Evolutionary conservation across 805 yeast species (phyloP).

Genomic region (Tetrapisispora iriomotensis): DNA sequence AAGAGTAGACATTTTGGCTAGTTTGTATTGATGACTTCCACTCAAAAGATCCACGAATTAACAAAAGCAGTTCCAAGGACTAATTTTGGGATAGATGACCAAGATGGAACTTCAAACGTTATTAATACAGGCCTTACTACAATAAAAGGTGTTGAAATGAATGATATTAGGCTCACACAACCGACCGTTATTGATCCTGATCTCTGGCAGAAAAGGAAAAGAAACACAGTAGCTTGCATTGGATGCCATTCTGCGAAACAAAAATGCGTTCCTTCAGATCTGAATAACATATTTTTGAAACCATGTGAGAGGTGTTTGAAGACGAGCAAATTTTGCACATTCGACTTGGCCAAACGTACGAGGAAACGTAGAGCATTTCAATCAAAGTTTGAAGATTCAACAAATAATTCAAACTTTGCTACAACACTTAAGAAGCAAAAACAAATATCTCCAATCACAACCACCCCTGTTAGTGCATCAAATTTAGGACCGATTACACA

Average conservation of each 20-base stretch:
- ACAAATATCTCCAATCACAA: neutral
- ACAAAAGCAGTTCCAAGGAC: too few species aligned
- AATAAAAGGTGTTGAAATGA: conserved; percentile 17
- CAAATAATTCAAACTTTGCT: neutral
- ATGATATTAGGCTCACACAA: conserved; percentile 16
- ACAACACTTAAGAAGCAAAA: neutral
- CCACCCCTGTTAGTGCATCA: too few species aligned
- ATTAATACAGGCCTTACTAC: conserved; percentile 2
- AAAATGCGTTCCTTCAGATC: conserved; percentile 61
- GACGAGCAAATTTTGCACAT: conserved; percentile 53
- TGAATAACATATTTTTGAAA: conserved; percentile 39
- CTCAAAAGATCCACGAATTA: too few species aligned
- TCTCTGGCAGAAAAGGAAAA: conserved; percentile 21
- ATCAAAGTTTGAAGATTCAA: neutral
- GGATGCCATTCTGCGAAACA: conserved; percentile 74
- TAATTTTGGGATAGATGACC: neutral
- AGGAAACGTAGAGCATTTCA: conserved; percentile 31
- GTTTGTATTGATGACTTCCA: too few species aligned
- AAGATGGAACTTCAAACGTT: neutral
- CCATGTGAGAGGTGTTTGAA: conserved; percentile 70
- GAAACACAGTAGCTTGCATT: conserved; percentile 30
- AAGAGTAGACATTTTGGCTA: too few species aligned
- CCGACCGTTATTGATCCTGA: conserved; percentile 17
- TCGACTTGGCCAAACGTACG: conserved; percentile 51
- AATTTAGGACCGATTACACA: too few species aligned